phyloP scores from a whole-genome alignment of 441 rosid genomes.

The Codiaeum variegatum region DNA sequence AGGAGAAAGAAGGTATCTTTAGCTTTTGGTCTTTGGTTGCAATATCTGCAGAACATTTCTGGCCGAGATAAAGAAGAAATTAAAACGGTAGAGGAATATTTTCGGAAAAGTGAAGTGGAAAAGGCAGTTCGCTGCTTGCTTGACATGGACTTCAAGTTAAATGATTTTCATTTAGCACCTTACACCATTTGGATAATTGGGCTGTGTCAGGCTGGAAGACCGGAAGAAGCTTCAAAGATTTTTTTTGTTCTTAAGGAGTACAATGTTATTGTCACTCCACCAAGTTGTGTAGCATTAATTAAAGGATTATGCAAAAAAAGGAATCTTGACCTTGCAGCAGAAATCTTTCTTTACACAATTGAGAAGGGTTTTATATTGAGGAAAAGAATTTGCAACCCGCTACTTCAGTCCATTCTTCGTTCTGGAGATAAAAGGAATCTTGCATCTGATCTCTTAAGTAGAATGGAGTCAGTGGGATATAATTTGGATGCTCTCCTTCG shows the following conservation, averaged over 20 bases:
- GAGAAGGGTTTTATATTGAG: slow-evolving; percentile 51
- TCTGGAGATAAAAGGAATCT: slow-evolving; percentile 29
- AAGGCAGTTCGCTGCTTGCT: slow-evolving; percentile 51
- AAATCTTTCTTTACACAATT: slow-evolving; percentile 63
- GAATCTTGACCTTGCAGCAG: slow-evolving; percentile 48
- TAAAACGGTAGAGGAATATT: slow-evolving; percentile 42
- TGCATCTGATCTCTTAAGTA: slow-evolving; percentile 42
- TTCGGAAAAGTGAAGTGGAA: slow-evolving; percentile 57
- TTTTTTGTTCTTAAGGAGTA: slow-evolving; percentile 55
- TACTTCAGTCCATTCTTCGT: slow-evolving; percentile 44
- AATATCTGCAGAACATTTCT: slow-evolving; percentile 45
- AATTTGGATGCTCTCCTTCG: slow-evolving; percentile 46
- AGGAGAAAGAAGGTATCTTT: slow-evolving; percentile 48
- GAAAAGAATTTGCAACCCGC: slow-evolving; percentile 49
- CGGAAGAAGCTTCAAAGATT: slow-evolving; percentile 55
- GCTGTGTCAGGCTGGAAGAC: slow-evolving; percentile 57
- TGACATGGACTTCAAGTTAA: slow-evolving; percentile 46
- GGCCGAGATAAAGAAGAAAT: slow-evolving; percentile 38
- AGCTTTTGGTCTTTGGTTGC: slow-evolving; percentile 73
- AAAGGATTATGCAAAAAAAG: slow-evolving; percentile 43
- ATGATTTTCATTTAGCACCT: slow-evolving; percentile 49
- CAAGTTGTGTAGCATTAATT: slow-evolving; percentile 72
- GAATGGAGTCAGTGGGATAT: slow-evolving; percentile 61
- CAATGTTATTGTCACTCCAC: slow-evolving; percentile 49
- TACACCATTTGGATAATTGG: slow-evolving; percentile 71